These are phyloP conservation scores for Beauveria australis DNA, from an alignment of 2,329 filamentous ascomycete species.

Conservation along the genomic window DNA sequence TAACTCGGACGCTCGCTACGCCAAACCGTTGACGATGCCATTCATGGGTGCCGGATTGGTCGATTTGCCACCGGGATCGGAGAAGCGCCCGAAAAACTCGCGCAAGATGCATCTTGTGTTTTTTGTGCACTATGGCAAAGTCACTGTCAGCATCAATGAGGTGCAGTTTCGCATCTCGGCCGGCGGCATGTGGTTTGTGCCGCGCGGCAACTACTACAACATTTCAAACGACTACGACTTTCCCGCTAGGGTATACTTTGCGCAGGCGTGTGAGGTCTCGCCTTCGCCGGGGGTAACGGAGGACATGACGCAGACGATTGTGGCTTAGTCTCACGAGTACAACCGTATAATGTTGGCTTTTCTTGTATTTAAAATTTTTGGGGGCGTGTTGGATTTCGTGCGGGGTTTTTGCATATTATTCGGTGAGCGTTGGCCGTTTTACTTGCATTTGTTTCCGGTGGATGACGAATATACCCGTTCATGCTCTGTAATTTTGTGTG, in stretches of 20 bases:
- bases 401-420: constrained; percentile 6
- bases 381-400: neutral
- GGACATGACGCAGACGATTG: constrained; percentile 8
- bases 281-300: neutral
- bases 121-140: constrained; percentile 77
- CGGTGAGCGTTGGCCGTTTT: neutral
- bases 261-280: constrained; percentile 66
- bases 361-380: neutral
- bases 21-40: constrained; percentile 73
- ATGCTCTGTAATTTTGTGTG: neutral
- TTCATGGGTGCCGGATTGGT: constrained; percentile 90
- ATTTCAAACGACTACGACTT: constrained; percentile 72
- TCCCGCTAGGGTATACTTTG: constrained; percentile 79
- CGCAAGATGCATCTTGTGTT: constrained; percentile 97
- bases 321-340: neutral
- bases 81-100: constrained; percentile 86
- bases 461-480: constrained; percentile 9
- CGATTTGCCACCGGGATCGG: constrained; percentile 72
- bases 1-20: constrained; percentile 72
- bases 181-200: constrained; percentile 90
- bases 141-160: constrained; percentile 69
- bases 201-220: constrained; percentile 89
- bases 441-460: neutral
- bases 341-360: neutral
- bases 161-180: constrained; percentile 74